Base-by-base conservation (phyloP, 192 early-diverging fungal species). In the Podila epicladia region DNA sequence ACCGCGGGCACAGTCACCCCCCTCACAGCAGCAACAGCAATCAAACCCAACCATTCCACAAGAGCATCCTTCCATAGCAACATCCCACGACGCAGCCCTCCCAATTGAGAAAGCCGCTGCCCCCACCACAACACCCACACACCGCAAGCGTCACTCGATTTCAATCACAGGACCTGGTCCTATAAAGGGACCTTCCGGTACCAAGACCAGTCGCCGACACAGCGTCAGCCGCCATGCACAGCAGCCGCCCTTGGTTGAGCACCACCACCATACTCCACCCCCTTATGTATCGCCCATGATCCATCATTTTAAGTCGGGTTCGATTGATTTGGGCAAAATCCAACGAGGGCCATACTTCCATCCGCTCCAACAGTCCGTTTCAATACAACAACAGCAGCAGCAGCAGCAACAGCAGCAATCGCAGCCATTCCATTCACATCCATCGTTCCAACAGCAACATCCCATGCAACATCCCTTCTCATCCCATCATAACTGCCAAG, bases 191-290 rank as follows among this genome's bases (percentile, higher is more conserved):
- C 26, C 61, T 9, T 45, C 58, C 5, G 65, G 64, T 26, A 17
- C 41, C 5, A 62, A 60, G 26, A 58, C 61, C 8, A 53, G 58
- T 22, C 71, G 71, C 38, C 76, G 76, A 29, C 76, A 79, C 49
- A 79, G 76, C 33, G 76, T 79, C 13, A 79, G 76, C 29, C 69
- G 70, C 7, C 76, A 79, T 33, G 76, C 76, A 24, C 76, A 79
- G 41, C 76, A 72, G 12, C 76, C 69, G 0, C 76, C 76, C 1
- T 37, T 79, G 29, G 76, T 79, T 4, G 71, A 69, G 5, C 76
- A 79, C 38, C 76, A 79, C 29, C 76, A 79, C 12, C 76, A 72
- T 26, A 78, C 75, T 37, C 75, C 75, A 13, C 69, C 75, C 0
- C 75, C 75, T 8, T 78, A 60, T 53, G 69, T 71, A 5, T 78